These are phyloP conservation scores for Fulvia fulva DNA, from an alignment of 2,329 filamentous ascomycete species.

Conservation along the genomic window DNA sequence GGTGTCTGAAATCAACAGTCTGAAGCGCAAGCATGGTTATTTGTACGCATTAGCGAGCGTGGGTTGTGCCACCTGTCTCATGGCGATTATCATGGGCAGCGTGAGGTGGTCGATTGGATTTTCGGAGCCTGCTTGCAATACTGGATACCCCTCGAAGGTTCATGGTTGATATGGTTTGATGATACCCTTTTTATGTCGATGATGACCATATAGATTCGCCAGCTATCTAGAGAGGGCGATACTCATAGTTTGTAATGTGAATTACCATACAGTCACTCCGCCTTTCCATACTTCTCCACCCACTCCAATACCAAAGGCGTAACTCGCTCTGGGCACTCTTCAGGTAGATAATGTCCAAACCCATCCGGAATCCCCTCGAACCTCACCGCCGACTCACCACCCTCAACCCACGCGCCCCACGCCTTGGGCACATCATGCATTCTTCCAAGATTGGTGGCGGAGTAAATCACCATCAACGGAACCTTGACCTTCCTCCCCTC, in stretches of 20 bases:
- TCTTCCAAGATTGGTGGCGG: constrained; percentile 39
- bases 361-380: constrained; percentile 34
- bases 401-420: constrained; percentile 46
- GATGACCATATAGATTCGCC: neutral
- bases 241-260: neutral
- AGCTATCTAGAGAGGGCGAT: neutral
- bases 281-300: constrained; percentile 18
- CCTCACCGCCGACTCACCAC: constrained; percentile 31
- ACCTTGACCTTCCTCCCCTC: constrained; percentile 42
- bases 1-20: constrained; percentile 41
- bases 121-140: constrained; percentile 34
- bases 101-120: constrained; percentile 62
- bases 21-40: constrained; percentile 57
- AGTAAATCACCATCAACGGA: constrained; percentile 45
- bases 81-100: constrained; percentile 71
- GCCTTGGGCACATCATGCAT: constrained; percentile 41
- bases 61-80: constrained; percentile 51
- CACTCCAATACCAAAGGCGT: constrained; percentile 28
- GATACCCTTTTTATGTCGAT: too few relatives aligned
- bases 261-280: neutral
- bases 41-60: constrained; percentile 64
- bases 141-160: constrained; percentile 30
- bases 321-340: constrained; percentile 41
- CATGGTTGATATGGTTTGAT: constrained; percentile 17
- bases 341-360: constrained; percentile 46